Evolutionary conservation across 495 filamentous ascomycete genomes (phyloP).

Genomic region (Penicillium lividum): DNA sequence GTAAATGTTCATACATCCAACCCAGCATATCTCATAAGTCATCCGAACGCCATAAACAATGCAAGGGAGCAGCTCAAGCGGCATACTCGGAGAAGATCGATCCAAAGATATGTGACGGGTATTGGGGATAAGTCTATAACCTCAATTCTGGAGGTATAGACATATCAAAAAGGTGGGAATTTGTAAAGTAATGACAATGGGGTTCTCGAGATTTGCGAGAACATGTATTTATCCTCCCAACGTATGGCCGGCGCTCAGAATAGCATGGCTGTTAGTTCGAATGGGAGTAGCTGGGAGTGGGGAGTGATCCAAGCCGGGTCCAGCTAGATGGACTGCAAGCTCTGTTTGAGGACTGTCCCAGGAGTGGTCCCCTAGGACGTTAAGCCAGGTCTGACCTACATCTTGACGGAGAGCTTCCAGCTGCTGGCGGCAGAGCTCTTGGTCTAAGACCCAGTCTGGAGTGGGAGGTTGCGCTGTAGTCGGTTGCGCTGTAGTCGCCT

Average conservation of each 20-base stretch:
- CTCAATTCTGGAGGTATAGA: neutral
- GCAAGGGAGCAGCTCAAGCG: constrained; percentile 20
- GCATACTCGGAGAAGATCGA: constrained; percentile 8
- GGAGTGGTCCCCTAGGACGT: constrained; percentile 78
- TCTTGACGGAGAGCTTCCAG: constrained; percentile 83
- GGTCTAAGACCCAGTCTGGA: constrained; percentile 64
- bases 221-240: constrained; percentile 36
- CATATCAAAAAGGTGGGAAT: neutral
- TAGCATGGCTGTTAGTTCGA: constrained; percentile 48
- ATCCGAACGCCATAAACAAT: constrained; percentile 48
- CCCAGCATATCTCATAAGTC: constrained; percentile 43
- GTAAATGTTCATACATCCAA: constrained; percentile 52
- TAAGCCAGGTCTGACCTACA: constrained; percentile 81
- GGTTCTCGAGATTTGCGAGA: neutral
- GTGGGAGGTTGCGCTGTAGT: constrained; percentile 10
- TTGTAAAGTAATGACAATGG: neutral
- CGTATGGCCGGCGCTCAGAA: constrained; percentile 53
- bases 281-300: constrained; percentile 41
- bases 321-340: constrained; percentile 29
- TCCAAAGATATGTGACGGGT: neutral
- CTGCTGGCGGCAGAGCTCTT: constrained; percentile 80
- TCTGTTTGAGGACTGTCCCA: constrained; percentile 48
- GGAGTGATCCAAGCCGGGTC: constrained; percentile 38
- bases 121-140: neutral
- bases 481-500: constrained; percentile 17